phyloP scores from a whole-genome alignment of 352 stramenopile species.

The Globisporangium nunn region DNA sequence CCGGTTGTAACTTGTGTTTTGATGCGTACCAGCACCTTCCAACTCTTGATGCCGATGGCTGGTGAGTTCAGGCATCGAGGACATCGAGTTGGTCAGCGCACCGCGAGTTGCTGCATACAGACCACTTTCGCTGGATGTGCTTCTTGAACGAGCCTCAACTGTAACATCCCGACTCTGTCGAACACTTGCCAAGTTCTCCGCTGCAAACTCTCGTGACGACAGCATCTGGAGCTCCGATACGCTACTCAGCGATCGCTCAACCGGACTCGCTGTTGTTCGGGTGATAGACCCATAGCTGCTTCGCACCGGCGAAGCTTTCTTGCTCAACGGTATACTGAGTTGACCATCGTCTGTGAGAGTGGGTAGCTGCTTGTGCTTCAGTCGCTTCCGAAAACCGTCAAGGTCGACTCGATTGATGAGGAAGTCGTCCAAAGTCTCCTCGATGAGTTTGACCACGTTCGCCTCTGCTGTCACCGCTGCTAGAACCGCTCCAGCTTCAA shows the following conservation, averaged over 20 bases:
- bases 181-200: background rate
- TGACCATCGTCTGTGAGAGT: conserved; percentile 30
- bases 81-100: background rate
- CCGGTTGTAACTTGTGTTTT: background rate
- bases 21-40: background rate
- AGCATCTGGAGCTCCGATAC: conserved; percentile 36
- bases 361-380: conserved; percentile 29
- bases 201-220: conserved; percentile 9
- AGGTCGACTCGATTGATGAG: conserved; percentile 44
- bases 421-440: conserved; percentile 41
- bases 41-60: background rate
- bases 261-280: background rate
- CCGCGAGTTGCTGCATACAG: background rate
- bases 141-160: background rate
- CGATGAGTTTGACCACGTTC: conserved; percentile 41
- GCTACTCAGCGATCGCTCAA: conserved; percentile 29
- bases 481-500: conserved; percentile 37
- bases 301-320: background rate
- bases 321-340: conserved; percentile 10
- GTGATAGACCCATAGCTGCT: conserved; percentile 1
- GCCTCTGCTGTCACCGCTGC: conserved; percentile 13
- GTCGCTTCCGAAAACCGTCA: conserved; percentile 27
- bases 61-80: background rate
- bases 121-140: background rate
- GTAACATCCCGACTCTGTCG: conserved; percentile 1